Evolutionary conservation across 768 basidiomycete genomes (phyloP), one percentile per base, ranked within the genome.

Genomic region (Daedalea quercina): DNA sequence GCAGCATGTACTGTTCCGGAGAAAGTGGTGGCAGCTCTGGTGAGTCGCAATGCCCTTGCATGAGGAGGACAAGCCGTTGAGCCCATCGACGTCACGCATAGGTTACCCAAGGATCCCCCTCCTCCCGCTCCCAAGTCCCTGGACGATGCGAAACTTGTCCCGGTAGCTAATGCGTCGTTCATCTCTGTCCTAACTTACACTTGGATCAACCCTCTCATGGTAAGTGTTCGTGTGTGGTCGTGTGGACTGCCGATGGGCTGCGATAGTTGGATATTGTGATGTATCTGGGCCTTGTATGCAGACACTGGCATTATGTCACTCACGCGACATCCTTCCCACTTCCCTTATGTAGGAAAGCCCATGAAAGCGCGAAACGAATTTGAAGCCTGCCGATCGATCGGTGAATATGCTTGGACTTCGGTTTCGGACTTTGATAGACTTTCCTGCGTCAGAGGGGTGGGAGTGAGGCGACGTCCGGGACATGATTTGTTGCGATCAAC

Each of bases 131-230:
- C 76, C 11, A 59, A 64, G 8, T 76, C 76, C 1, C 66, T 88
- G 15, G 75, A 76, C n/a, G 78, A 81, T 55, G 85, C 82, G 0
- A 60, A 80, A 69, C 62, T 79, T 41, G 83, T 80, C 31, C 87
- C 89, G 0, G 64, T 86, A 15, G 77, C 74, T 0, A 67, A 69
- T 15, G 83, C 84, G 3, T 84, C 78, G 26, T 61, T 82, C 20
- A 61, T 87, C 44, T 80, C 81, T 15, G 67, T 78, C 28, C 67
- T 89, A 37, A 82, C 83, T 0, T 89, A 80, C 62, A 62, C 73
- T 34, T 89, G 85, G 82, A 79, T 89, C 31, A 77, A 75, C 1
- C 78, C 78, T 1, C 68, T 82, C 19, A 80, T 81, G 79, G 79
- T 75, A 13, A 24, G 37, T 44, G 15, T 4, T 17, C 37, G 13